A percentile compares a stretch with the other conserved stretches of the same genome.
Evolutionary conservation across 768 basidiomycete species (phyloP).

Genomic region (Leccinum olivaceopallidum): DNA sequence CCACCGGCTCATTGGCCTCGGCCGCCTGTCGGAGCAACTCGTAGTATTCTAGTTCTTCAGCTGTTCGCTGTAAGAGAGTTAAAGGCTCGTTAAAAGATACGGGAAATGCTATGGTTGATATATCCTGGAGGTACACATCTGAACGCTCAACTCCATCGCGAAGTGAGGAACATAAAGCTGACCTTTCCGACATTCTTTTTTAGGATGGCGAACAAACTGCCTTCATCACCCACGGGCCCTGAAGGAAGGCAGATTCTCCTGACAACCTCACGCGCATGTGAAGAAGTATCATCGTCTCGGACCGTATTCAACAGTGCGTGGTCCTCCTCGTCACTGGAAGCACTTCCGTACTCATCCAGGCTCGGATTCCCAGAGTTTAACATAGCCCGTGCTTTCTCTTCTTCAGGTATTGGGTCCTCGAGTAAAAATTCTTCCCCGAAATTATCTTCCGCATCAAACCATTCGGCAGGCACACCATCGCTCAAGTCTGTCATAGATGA

Average conservation of each 20-base stretch:
- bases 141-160: background rate
- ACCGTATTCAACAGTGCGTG: background rate
- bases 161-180: constrained; percentile 8
- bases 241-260: constrained; percentile 63
- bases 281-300: constrained; percentile 8
- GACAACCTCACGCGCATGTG: constrained; percentile 32
- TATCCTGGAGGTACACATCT: constrained; percentile 50
- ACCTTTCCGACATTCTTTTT: constrained; percentile 93
- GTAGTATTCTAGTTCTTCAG: constrained; percentile 84
- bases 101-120: constrained; percentile 82
- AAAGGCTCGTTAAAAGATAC: constrained; percentile 90
- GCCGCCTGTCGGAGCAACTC: constrained; percentile 68
- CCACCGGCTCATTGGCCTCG: constrained; percentile 53
- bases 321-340: constrained; percentile 53
- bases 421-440: constrained; percentile 60
- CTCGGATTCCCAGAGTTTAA: constrained; percentile 44
- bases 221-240: constrained; percentile 67
- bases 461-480: constrained; percentile 54
- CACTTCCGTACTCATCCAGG: constrained; percentile 37
- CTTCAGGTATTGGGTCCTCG: constrained; percentile 42
- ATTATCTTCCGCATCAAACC: constrained; percentile 73
- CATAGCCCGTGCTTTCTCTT: constrained; percentile 40
- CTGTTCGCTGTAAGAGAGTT: constrained; percentile 76
- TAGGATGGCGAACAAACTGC: constrained; percentile 77
- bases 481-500: constrained; percentile 51